These are phyloP conservation scores for Paraphaeosphaeria sporulosa DNA, from an alignment of 2,329 filamentous ascomycete genomes.

Conservation along the genomic window DNA sequence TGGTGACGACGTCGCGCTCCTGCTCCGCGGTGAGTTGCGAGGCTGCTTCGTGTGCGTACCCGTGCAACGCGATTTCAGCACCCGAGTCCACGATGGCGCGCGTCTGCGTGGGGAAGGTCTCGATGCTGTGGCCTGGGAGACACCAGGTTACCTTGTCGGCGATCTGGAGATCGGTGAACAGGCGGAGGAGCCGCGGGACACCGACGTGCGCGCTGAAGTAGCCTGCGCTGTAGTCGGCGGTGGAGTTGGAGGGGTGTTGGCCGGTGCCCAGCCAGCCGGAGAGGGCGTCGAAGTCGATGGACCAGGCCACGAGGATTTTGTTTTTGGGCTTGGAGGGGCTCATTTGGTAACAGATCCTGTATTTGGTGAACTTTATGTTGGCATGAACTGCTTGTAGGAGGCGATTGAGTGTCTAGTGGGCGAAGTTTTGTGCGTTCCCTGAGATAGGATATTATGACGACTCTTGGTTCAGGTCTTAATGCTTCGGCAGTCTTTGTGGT, in stretches of 20 bases:
- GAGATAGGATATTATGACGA: no score
- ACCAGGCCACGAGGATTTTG: constrained; percentile 46
- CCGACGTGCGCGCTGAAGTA: constrained; percentile 66
- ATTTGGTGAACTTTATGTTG: no score
- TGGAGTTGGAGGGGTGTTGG: constrained; percentile 59
- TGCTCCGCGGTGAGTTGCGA: constrained; percentile 57
- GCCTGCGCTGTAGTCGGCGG: constrained; percentile 64
- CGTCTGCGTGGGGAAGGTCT: constrained; percentile 63
- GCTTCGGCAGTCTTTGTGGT: no score
- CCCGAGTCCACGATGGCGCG: constrained; percentile 60
- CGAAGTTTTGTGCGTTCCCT: no score
- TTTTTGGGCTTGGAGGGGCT: constrained; percentile 36
- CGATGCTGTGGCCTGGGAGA: constrained; percentile 66
- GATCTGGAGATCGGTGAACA: constrained; percentile 61
- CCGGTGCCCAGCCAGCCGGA: constrained; percentile 68
- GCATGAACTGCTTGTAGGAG: no score
- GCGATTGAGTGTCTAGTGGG: no score
- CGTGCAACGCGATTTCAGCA: constrained; percentile 61
- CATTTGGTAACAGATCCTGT: background rate
- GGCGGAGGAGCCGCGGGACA: constrained; percentile 61
- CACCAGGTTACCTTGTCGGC: constrained; percentile 66
- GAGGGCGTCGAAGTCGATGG: constrained; percentile 65
- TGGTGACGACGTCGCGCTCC: constrained; percentile 55
- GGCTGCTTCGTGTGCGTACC: constrained; percentile 58
- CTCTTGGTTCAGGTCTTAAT: no score